Evolutionary conservation across 2,329 filamentous ascomycete species (phyloP).

Genomic region (Aspergillus eucalypticola): DNA sequence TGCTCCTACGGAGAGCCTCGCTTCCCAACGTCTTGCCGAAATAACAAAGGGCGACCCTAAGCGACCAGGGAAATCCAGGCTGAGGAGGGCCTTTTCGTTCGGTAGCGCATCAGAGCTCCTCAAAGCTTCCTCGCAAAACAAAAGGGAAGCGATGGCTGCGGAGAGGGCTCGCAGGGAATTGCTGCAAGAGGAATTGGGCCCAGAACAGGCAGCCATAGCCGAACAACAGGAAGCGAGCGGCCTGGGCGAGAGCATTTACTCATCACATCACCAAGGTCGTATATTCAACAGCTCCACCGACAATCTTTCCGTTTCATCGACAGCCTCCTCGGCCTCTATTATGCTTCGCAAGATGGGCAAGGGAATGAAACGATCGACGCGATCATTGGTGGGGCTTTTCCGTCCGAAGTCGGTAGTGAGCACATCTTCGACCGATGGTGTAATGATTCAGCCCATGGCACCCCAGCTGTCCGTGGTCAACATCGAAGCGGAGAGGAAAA

Average conservation of each 20-base stretch:
- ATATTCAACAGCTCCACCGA: constrained; percentile 90
- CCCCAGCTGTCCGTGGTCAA: constrained; percentile 95
- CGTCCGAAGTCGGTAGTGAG: constrained; percentile 89
- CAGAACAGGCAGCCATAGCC: constrained; percentile 88
- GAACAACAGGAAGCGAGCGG: constrained; percentile 89
- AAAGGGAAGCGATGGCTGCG: constrained; percentile 48
- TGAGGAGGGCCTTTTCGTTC: constrained; percentile 93
- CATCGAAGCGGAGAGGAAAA: constrained; percentile 87
- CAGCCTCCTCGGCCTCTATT: constrained; percentile 51
- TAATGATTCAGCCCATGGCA: constrained; percentile 65
- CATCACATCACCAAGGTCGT: constrained; percentile 69
- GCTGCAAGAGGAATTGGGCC: constrained; percentile 69
- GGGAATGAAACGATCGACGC: constrained; percentile 91
- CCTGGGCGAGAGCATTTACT: constrained; percentile 88
- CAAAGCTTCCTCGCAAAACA: constrained; percentile 69
- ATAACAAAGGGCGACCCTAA: constrained; percentile 77
- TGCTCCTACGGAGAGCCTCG: constrained; percentile 60
- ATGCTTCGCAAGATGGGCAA: constrained; percentile 93
- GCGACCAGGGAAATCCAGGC: constrained; percentile 78
- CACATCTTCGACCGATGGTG: constrained; percentile 65
- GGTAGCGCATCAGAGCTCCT: constrained; percentile 90
- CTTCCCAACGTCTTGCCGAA: constrained; percentile 82
- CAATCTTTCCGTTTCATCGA: constrained; percentile 65
- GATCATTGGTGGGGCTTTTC: constrained; percentile 91
- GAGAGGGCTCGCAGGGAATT: constrained; percentile 66